Base-by-base conservation (phyloP, 1,284 basidiomycete species). In the Melanopsichium pennsylvanicum region DNA sequence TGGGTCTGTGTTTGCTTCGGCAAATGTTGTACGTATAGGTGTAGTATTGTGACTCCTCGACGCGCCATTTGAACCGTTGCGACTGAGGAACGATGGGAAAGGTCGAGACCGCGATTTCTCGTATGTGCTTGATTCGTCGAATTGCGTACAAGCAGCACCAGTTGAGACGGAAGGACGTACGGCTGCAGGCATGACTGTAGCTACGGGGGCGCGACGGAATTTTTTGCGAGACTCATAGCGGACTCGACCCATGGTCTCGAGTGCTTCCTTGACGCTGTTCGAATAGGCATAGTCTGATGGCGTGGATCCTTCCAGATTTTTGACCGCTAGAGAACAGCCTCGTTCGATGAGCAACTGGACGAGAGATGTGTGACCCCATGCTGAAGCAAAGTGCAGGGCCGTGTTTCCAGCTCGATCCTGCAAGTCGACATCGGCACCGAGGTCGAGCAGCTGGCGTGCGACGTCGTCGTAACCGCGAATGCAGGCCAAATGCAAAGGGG, bases 391-490 rank as follows among this genome's bases (percentile, higher is more conserved):
- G 81, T 97, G 94, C 46, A 97, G 83, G 13, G 94, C 89, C 1
- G 92, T 91, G 77, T 96, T 95, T 26, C 94, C 94, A 81, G 90
- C 87, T 54, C 92, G 87, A 83, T 97, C 93, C 9, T 92, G 85
- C 45, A 95, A 83, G 82, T 95, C 89, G 56, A 90, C 85, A 81
- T 96, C 92, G 13, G 93, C 92, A 3, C 89, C 91, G 16, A 91
- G 82, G 79, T 94, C 92, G 76, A 90, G 90, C 34, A 97, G 84
- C 86, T 93, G 90, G 89, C 93, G 74, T 52, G 91, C 91, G 57
- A 95, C 88, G 47, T 90, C 90, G 72, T 92, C 89, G 70, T 93
- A 92, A 34, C 94, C 94, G 60, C 90, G 90, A 69, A 92, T 84
- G 40, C 93, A 88, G 2, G 93, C 91, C 49, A 91, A 84, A 81